These are phyloP conservation scores for Knufia petricola DNA, from an alignment of 2,329 filamentous ascomycete species.

Conservation along the genomic window DNA sequence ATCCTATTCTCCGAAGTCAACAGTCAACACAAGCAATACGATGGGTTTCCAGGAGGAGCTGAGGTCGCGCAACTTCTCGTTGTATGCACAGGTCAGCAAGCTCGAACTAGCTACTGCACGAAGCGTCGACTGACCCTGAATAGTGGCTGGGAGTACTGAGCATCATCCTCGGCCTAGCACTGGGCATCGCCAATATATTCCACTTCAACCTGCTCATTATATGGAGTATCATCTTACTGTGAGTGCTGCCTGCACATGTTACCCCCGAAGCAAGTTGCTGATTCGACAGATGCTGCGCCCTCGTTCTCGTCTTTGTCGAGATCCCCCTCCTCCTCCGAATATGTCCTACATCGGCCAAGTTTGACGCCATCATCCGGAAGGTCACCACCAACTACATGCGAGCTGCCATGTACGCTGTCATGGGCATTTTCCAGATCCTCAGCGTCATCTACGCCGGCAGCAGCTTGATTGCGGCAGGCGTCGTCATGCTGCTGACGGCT, in stretches of 20 bases:
- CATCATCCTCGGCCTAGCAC: constrained; percentile 56
- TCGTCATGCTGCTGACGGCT: constrained; percentile 67
- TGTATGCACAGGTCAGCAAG: constrained; percentile 38
- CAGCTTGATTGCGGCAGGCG: constrained; percentile 74
- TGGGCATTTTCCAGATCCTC: constrained; percentile 77
- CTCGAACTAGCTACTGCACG: background rate
- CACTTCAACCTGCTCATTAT: constrained; percentile 51
- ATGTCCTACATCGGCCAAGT: constrained; percentile 84
- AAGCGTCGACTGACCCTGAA: background rate
- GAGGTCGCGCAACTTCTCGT: constrained; percentile 51
- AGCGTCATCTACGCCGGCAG: constrained; percentile 57
- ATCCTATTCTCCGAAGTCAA: background rate
- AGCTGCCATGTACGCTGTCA: constrained; percentile 70
- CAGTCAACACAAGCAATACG: constrained; percentile 14
- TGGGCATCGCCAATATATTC: constrained; percentile 61
- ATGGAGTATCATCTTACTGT: constrained; percentile 51
- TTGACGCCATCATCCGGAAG: constrained; percentile 80
- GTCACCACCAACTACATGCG: constrained; percentile 95
- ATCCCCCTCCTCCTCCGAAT: constrained; percentile 92
- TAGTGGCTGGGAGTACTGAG: constrained; percentile 44
- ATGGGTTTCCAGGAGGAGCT: constrained; percentile 56
- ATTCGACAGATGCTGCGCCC: constrained; percentile 51
- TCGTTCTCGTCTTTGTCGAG: constrained; percentile 75
- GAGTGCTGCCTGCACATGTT: constrained; percentile 25
- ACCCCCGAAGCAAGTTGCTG: background rate